A percentile compares a stretch with the other conserved stretches of the same genome.
phyloP scores from a whole-genome alignment of 179 eudicot species.

The Gypsophila paniculata region DNA sequence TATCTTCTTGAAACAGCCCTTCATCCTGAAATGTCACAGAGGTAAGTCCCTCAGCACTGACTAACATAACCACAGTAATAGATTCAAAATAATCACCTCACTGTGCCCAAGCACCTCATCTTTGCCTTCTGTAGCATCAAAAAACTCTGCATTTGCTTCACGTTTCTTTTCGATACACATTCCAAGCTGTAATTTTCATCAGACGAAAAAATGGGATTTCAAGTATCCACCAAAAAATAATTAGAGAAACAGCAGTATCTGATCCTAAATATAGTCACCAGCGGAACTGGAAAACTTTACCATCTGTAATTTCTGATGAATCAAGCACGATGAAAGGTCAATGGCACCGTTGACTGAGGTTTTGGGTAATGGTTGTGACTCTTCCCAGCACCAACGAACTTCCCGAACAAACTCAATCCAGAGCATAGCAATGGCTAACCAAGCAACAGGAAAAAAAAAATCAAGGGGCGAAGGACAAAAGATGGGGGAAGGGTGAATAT shows the following conservation, averaged over 20 bases:
- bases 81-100: constrained; percentile 29
- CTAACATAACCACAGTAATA: constrained; percentile 9
- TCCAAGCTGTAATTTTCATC: constrained; percentile 47
- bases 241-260: constrained; percentile 5
- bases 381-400: constrained; percentile 99
- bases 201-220: not conserved
- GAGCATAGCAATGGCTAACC: constrained; percentile 76
- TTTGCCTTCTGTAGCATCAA: constrained; percentile 40
- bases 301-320: constrained; percentile 94
- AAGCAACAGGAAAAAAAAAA: constrained; percentile 18
- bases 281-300: constrained; percentile 36
- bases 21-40: constrained; percentile 40
- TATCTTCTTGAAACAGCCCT: constrained; percentile 26
- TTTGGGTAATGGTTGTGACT: constrained; percentile 79
- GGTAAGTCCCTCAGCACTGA: constrained; percentile 7
- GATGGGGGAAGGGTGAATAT: not conserved
- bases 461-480: not conserved
- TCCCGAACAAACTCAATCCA: constrained; percentile 98
- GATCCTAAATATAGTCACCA: not conserved
- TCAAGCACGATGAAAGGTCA: constrained; percentile 82
- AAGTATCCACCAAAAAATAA: not conserved
- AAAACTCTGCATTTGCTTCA: constrained; percentile 42
- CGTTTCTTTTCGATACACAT: constrained; percentile 77
- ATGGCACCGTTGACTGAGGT: constrained; percentile 53
- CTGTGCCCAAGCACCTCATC: constrained; percentile 31